A percentile compares a stretch with the other conserved stretches of the same genome.
phyloP scores from a whole-genome alignment of 108 stramenopile species.

The Schizochytrium sp. region DNA sequence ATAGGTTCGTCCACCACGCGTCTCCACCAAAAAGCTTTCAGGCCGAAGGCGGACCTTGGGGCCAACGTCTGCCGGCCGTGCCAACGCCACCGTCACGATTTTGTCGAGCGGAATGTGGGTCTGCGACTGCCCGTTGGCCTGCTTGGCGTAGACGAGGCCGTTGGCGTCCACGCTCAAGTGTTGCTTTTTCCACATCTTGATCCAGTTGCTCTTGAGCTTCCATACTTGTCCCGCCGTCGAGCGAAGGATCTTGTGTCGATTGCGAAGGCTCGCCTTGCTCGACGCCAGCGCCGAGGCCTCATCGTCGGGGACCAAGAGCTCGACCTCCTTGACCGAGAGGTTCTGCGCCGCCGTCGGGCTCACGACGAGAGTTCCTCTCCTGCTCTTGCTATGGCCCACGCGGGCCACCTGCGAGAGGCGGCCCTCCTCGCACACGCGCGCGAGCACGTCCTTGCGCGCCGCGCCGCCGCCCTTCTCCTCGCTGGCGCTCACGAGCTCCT shows the following conservation, averaged over 20 bases:
- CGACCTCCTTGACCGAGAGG: not conserved
- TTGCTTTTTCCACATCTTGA: constrained; percentile 14
- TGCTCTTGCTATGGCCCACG: too few species aligned
- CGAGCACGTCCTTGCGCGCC: not conserved
- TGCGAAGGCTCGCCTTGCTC: not conserved
- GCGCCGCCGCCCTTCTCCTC: not conserved
- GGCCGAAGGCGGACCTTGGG: not conserved
- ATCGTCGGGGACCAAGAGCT: not conserved
- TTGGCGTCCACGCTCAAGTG: not conserved
- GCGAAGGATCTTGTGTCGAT: not conserved
- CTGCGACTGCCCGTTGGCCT: not conserved
- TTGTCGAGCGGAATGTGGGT: not conserved
- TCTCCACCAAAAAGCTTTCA: not conserved
- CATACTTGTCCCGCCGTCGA: not conserved
- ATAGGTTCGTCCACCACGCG: not conserved
- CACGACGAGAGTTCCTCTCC: too few species aligned
- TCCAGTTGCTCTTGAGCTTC: constrained; percentile 20
- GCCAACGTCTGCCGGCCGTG: not conserved
- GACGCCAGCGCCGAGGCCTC: constrained; percentile 5
- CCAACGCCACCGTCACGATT: not conserved
- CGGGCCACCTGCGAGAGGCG: not conserved
- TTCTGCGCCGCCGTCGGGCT: not conserved
- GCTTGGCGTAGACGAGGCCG: not conserved
- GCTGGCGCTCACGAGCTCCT: not conserved
- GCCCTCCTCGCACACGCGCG: not conserved